Evolutionary conservation across 1,284 basidiomycete genomes (phyloP), one percentile per base, ranked within the genome.

Genomic region (Cryptococcus hybrid): DNA sequence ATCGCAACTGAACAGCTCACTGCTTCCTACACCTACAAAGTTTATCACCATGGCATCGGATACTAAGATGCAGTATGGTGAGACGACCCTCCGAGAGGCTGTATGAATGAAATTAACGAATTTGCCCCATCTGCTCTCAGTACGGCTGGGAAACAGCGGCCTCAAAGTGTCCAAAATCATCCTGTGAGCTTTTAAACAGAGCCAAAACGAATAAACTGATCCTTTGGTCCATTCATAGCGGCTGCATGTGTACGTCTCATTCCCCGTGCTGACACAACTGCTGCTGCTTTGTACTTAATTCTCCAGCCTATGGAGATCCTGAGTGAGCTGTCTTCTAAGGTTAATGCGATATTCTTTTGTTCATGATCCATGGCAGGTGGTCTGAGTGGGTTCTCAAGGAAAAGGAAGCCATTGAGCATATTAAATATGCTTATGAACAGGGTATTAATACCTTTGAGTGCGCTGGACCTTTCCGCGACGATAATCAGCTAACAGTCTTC

Each of bases 401-500:
- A 59, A 61, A 69, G 51, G 61, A 62, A 35, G 64, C 66, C 37
- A 73, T 78, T 51, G 64, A 73, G 56, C 74, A 76, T 52, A 74
- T 78, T 62, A 70, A 73, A 52, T 64, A 60, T 51, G 75, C 74
- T n/a, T 77, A 69, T 55, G 65, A 64, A 45, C 56, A 60, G 2
- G 73, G 73, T 35, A 70, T 75, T 63, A 75, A 73, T 58, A 72
- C 71, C 3, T 75, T 75, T 47, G 73, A 74, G 71, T 71, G 46
- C 52, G 69, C 36, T 40, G 36, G 5, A 11, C 7, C 46, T 11
- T 42, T 9, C 7, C n/a, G 38, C 11, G 11, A 40, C 13, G 1
- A 40, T 51, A 36, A 36, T 15, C n/a, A 18, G 40, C 40, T 42
- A 42, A 42, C 40, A 9, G n/a, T n/a, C n/a, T 18, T 18, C 18